Evolutionary conservation across 441 rosid species (phyloP), one percentile per base, ranked within the genome.

Genomic region (Pelargonium myrrhifolium): DNA sequence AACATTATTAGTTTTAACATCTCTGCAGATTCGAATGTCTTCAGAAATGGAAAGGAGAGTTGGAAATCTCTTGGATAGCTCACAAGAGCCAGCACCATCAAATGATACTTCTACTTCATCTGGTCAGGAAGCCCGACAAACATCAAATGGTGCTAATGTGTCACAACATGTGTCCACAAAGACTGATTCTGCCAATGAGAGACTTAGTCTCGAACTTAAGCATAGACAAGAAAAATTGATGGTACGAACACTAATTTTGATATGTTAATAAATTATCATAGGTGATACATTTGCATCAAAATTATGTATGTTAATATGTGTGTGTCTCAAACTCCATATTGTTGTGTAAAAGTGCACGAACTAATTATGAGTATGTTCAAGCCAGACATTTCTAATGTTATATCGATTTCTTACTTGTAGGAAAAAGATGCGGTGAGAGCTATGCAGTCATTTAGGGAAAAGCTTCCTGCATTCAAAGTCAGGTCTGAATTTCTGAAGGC

Each of bases 401-500:
- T n/a, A 39, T 69, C 53, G 49, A 67, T 26, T 9, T 2, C 63
- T 64, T 67, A 47, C 72, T 70, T 75, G 68, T 83, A 93, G 98
- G 84, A 53, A 71, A 81, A 77, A 60, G 76, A 75, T 18, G 70
- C 73, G 75, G 79, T 79, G 71, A 89, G 83, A 80, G 82, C 79
- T 74, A 85, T 90, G 84, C 80, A 60, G 53, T 83, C 92, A 71
- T 85, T 93, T 82, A 83, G 97, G 77, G 86, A 87, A 71, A 86
- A 82, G 74, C 90, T 93, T 56, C 98, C 97, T 80, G 90, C 96
- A 66, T 90, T 86, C 77, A 89, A 85, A 85, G 74, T 81, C 84
- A 93, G 74, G 83, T 76, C 77, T 17, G 85, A 80, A 62, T 90
- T 93, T 77, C 82, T 90, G 73, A 86, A 86, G 75, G 83, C 95